Evolutionary conservation across 2,329 filamentous ascomycete species (phyloP).

Genomic region (Pseudocercospora macadamiae): DNA sequence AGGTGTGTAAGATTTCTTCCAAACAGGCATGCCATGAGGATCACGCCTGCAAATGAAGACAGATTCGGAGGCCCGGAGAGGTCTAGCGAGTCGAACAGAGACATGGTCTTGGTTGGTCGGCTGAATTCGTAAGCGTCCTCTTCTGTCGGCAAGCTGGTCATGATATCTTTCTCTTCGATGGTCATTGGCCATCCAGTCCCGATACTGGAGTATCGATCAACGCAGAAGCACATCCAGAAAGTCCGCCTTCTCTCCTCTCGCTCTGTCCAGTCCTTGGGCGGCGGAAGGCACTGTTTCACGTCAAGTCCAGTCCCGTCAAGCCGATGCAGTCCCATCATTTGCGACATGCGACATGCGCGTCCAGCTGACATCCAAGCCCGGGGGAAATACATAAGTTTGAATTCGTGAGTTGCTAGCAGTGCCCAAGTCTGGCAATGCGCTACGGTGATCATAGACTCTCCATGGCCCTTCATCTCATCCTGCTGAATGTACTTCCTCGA

Average conservation of each 20-base stretch:
- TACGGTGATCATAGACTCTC: constrained; percentile 83
- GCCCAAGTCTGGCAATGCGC: constrained; percentile 85
- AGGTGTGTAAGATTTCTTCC: constrained; percentile 89
- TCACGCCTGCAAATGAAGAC: constrained; percentile 76
- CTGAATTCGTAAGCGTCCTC: constrained; percentile 86
- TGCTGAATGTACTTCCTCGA: constrained; percentile 87
- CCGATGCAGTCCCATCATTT: constrained; percentile 92
- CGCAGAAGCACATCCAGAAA: constrained; percentile 92
- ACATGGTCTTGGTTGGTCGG: constrained; percentile 70
- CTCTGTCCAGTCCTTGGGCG: constrained; percentile 91
- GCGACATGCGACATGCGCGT: constrained; percentile 73
- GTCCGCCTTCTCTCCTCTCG: constrained; percentile 86
- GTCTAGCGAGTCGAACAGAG: constrained; percentile 69
- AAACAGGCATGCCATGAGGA: constrained; percentile 85
- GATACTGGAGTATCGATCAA: constrained; percentile 91
- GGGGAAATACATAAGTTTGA: constrained; percentile 97
- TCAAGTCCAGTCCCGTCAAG: constrained; percentile 81
- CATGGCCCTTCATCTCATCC: constrained; percentile 90
- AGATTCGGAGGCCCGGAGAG: constrained; percentile 73
- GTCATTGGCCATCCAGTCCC: constrained; percentile 97
- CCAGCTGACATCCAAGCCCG: constrained; percentile 93
- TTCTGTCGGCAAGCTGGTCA: constrained; percentile 79
- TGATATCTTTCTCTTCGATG: constrained; percentile 87
- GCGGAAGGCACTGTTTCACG: constrained; percentile 87
- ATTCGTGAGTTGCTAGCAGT: constrained; percentile 81